These are phyloP conservation scores for Termitomyces titanicus DNA, from an alignment of 768 basidiomycete genomes.

Conservation along the genomic window DNA sequence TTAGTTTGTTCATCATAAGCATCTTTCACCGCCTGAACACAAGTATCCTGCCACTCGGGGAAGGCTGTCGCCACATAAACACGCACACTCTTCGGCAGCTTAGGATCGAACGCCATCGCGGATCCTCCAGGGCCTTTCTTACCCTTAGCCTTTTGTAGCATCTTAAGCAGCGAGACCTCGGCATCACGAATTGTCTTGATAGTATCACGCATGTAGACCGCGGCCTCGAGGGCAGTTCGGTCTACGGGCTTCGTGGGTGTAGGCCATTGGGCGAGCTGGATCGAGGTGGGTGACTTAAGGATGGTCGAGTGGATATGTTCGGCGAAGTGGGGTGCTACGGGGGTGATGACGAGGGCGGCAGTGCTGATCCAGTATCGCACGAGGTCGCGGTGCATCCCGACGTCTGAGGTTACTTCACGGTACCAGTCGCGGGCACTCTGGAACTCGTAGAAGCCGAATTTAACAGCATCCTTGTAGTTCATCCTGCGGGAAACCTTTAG, in stretches of 20 bases:
- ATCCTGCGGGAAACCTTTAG: conserved; percentile 46
- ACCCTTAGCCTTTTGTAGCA: conserved; percentile 72
- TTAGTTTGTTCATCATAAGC: conserved; percentile 54
- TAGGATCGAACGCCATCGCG: conserved; percentile 70
- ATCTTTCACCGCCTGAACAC: conserved; percentile 72
- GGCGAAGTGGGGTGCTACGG: conserved; percentile 91
- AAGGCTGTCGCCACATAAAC: conserved; percentile 90
- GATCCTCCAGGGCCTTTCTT: conserved; percentile 42
- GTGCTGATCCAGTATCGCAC: conserved; percentile 81
- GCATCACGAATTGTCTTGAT: conserved; percentile 90
- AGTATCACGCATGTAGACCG: conserved; percentile 84
- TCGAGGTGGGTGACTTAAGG: conserved; percentile 67
- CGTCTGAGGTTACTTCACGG: conserved; percentile 83
- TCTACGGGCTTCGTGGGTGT: conserved; percentile 59
- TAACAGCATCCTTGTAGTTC: conserved; percentile 93
- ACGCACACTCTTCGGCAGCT: conserved; percentile 77
- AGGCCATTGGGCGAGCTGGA: conserved; percentile 87
- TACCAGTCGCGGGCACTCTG: conserved; percentile 94
- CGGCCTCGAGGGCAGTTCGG: conserved; percentile 63
- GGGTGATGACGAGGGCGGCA: conserved; percentile 77
- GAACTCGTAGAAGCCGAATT: conserved; percentile 94
- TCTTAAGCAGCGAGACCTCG: conserved; percentile 75
- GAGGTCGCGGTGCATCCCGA: conserved; percentile 90
- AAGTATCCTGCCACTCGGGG: conserved; percentile 91
- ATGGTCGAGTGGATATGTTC: conserved; percentile 85